Evolutionary conservation across 805 yeast genomes (phyloP), one percentile per base, ranked within the genome.

Genomic region (Teunomyces stri): DNA sequence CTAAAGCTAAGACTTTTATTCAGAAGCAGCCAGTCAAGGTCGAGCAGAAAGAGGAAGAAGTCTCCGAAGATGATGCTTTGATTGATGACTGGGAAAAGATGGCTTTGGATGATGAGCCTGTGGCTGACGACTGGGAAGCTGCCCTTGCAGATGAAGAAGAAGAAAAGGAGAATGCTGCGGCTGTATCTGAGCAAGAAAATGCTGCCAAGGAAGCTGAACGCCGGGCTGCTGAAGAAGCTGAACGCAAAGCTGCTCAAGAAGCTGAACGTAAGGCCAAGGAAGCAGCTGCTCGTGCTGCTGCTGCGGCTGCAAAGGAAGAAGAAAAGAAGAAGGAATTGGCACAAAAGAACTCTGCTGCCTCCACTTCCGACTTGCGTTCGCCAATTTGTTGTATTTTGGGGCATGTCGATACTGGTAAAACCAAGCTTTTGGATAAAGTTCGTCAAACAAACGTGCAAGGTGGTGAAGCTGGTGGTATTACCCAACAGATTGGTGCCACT

Each of bases 391-490:
- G 97, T 86, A 94, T 94, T 62, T 80, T 94, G 69, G 99, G 99
- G 66, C 99, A 94, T 77, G 99, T 94, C 71, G 99, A 94, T 79
- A 94, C 99, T 49, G 99, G 99, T 84, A 94, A 94, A 73, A 94
- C 99, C 56, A 94, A 94, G 68, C 80, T 94, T 55, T 79, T 94
- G 67, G 99, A 94, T 67, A 94, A 94, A 72, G 85, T 94, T 58
- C 92, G 99, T 76, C 97, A 92, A 76, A 94, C 98, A 36, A 94
- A 94, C 64, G 99, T 94, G 51, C 99, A 94, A 76, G 99, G 97
- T 68, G 99, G 99, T 65, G 99, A 94, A 76, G 99, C 99, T 47
- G 99, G 99, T 77, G 99, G 99, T 77, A 94, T 94, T 68, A 94
- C 99, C 55, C 99, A 94, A 80, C 99, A 94, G 74, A 94, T 94